Percentiles rank a stretch among this genome's conserved stretches.
These are phyloP conservation scores for Azolla pinnata DNA, from an alignment of 75 land plant genomes.

Conservation along the genomic window DNA sequence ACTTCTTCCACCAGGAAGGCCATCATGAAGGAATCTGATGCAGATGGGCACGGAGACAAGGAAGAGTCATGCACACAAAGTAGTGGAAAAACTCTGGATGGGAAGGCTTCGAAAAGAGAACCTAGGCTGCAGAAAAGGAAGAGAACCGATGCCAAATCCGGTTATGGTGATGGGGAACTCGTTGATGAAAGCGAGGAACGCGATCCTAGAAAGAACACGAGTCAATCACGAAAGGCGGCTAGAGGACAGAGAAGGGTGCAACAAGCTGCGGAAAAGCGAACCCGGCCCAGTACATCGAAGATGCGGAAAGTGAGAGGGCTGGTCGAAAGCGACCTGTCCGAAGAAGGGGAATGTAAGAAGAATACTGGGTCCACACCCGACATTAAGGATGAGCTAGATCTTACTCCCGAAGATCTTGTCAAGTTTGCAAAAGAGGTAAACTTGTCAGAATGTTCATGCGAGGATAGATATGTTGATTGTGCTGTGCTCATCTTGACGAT, in stretches of 20 bases:
- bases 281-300: background rate
- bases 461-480: no score
- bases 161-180: background rate
- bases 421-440: slow-evolving; percentile 1
- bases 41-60: background rate
- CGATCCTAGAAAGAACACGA: background rate
- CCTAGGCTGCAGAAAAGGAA: background rate
- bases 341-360: background rate
- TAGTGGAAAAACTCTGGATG: background rate
- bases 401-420: slow-evolving; percentile 5
- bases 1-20: background rate
- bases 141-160: background rate
- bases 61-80: background rate
- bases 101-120: background rate
- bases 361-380: background rate
- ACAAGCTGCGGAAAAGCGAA: background rate
- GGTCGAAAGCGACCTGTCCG: slow-evolving; percentile 4
- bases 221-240: no score
- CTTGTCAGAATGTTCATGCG: no score
- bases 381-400: background rate
- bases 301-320: background rate
- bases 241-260: background rate
- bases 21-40: background rate
- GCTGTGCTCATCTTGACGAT: no score
- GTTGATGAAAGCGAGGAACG: background rate